These are phyloP conservation scores for Aspergillus felis DNA, from an alignment of 2,329 filamentous ascomycete genomes.

Conservation along the genomic window DNA sequence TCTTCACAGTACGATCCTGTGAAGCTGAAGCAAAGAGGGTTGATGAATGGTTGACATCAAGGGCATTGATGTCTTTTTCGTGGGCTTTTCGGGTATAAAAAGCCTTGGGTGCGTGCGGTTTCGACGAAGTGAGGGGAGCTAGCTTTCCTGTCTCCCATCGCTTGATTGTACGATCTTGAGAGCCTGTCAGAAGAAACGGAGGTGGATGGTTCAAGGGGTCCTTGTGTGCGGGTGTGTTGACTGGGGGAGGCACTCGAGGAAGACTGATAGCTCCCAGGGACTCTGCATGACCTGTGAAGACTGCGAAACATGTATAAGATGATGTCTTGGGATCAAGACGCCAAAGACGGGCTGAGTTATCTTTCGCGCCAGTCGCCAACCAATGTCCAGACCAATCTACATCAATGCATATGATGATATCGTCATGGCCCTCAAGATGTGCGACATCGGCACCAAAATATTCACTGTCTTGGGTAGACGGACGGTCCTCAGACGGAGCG, in stretches of 20 bases:
- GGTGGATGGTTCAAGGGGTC: conserved; percentile 78
- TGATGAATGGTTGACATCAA: conserved; percentile 71
- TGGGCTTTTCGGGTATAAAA: conserved; percentile 90
- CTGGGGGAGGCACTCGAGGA: conserved; percentile 64
- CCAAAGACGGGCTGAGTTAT: conserved; percentile 92
- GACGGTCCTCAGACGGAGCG: conserved; percentile 28
- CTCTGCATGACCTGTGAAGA: conserved; percentile 88
- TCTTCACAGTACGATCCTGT: conserved; percentile 94
- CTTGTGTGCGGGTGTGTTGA: conserved; percentile 65
- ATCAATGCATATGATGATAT: conserved; percentile 93
- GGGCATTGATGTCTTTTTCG: conserved; percentile 97
- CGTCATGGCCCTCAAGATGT: conserved; percentile 81
- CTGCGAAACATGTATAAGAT: conserved; percentile 74
- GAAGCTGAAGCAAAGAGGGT: conserved; percentile 93
- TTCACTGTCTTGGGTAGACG: conserved; percentile 34
- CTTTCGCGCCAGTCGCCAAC: conserved; percentile 93
- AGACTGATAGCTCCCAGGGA: conserved; percentile 87
- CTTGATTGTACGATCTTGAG: conserved; percentile 93
- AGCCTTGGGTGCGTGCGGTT: conserved; percentile 48
- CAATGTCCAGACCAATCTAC: conserved; percentile 96
- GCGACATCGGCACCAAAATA: conserved; percentile 91
- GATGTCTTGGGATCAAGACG: conserved; percentile 70
- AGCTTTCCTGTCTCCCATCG: conserved; percentile 76
- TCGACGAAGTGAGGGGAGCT: conserved; percentile 45
- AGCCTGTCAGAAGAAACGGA: conserved; percentile 81